These are phyloP conservation scores for Fraxinus dipetala DNA, from an alignment of 305 asterid genomes.

Conservation along the genomic window DNA sequence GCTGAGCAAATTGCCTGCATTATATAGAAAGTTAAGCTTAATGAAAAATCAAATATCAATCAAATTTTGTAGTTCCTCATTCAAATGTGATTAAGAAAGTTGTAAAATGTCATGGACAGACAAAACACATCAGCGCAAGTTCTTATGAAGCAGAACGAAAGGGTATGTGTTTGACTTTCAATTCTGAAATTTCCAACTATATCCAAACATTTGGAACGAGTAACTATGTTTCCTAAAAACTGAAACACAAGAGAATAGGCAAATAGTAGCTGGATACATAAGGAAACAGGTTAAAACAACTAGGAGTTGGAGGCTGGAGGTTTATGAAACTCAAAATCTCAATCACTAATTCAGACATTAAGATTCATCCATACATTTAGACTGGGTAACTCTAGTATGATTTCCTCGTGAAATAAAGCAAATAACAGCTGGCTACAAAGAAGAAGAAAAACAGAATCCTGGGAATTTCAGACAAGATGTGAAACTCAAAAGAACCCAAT, in stretches of 20 bases:
- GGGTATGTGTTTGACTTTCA: not conserved
- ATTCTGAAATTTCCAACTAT: not conserved
- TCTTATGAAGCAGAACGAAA: not conserved
- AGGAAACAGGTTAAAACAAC: not conserved
- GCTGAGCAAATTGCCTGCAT: slow-evolving; percentile 79
- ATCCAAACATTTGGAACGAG: not conserved
- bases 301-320: not conserved
- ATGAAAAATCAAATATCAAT: slow-evolving; percentile 11
- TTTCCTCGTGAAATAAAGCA: not conserved
- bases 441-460: not conserved
- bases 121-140: not conserved
- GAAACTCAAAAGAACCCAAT: not conserved
- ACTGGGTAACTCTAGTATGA: not conserved
- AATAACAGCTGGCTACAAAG: not conserved
- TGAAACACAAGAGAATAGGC: not conserved
- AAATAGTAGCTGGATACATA: not conserved
- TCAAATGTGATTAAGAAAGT: slow-evolving; percentile 4
- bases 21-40: slow-evolving; percentile 8
- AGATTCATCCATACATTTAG: not conserved
- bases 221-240: not conserved
- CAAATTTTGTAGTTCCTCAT: not conserved
- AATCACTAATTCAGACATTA: not conserved
- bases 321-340: not conserved
- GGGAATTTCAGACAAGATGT: not conserved
- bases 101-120: not conserved